Evolutionary conservation across 169 alveolate genomes (phyloP).

Genomic region (Plasmodium billcollinsi): DNA sequence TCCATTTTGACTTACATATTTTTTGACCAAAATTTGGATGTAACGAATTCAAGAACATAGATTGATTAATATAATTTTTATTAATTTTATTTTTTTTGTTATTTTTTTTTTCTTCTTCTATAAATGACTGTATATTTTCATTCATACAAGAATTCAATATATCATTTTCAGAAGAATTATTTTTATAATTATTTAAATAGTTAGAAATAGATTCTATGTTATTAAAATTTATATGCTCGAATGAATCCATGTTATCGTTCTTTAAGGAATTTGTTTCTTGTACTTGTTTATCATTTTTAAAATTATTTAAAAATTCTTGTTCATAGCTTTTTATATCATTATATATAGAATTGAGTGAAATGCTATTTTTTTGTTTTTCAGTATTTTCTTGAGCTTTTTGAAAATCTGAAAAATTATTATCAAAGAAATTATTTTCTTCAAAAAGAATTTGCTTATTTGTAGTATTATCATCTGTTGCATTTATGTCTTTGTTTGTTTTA

Average conservation of each 20-base stretch:
- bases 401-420: slow-evolving; percentile 42
- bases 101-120: slow-evolving; percentile 42
- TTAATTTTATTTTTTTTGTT: slow-evolving; percentile 64
- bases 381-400: slow-evolving; percentile 59
- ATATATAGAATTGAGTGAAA: slow-evolving; percentile 29
- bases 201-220: slow-evolving; percentile 33
- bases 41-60: slow-evolving; percentile 28
- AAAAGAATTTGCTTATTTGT: background rate
- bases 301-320: slow-evolving; percentile 35
- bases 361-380: background rate
- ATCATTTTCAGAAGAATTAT: background rate
- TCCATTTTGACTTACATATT: slow-evolving; percentile 18
- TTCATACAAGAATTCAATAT: background rate
- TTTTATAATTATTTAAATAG: background rate
- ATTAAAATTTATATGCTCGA: slow-evolving; percentile 20
- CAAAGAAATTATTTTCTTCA: slow-evolving; percentile 42
- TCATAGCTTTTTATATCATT: slow-evolving; percentile 64
- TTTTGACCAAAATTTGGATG: slow-evolving; percentile 58
- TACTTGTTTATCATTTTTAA: slow-evolving; percentile 27
- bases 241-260: background rate
- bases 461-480: background rate
- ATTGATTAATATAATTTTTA: slow-evolving; percentile 21
- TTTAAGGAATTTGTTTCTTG: slow-evolving; percentile 7
- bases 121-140: slow-evolving; percentile 22
- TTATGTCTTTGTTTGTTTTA: background rate